Percentiles rank a stretch among this genome's conserved stretches.
These are phyloP conservation scores for Candida insectalens DNA, from an alignment of 805 yeast genomes.

Conservation along the genomic window DNA sequence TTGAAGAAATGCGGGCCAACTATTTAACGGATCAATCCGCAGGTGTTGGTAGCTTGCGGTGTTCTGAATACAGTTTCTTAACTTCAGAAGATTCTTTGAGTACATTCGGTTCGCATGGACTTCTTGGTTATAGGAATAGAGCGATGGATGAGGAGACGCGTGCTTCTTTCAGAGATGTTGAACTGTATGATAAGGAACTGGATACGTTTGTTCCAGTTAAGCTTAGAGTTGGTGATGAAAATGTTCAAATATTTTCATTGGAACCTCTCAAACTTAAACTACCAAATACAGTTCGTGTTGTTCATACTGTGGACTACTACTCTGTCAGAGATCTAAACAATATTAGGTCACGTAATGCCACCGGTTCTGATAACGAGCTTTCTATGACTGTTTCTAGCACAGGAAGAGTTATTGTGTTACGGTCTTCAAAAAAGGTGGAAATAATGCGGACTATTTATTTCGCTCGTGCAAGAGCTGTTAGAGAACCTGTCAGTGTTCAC, in stretches of 20 bases:
- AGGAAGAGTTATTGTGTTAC: slow-evolving; percentile 29
- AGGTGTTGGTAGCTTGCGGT: neutral
- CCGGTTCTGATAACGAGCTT: slow-evolving; percentile 42
- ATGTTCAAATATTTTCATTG: slow-evolving; percentile 44
- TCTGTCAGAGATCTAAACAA: slow-evolving; percentile 30
- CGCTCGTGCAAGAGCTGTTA: slow-evolving; percentile 38
- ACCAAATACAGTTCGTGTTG: slow-evolving; percentile 24
- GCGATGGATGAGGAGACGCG: no score
- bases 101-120: slow-evolving; percentile 32
- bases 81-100: slow-evolving; percentile 37
- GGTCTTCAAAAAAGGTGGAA: slow-evolving; percentile 45
- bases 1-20: slow-evolving; percentile 6
- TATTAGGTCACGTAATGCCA: slow-evolving; percentile 30
- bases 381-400: slow-evolving; percentile 29
- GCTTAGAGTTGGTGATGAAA: slow-evolving; percentile 61
- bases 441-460: slow-evolving; percentile 64
- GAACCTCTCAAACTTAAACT: slow-evolving; percentile 32
- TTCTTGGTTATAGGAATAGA: slow-evolving; percentile 32
- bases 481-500: neutral
- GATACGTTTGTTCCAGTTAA: slow-evolving; percentile 51
- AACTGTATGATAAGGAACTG: slow-evolving; percentile 36
- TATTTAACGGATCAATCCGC: no score
- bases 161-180: slow-evolving; percentile 42
- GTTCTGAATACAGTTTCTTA: slow-evolving; percentile 21
- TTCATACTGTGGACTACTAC: slow-evolving; percentile 34